Evolutionary conservation across 2,329 filamentous ascomycete species (phyloP), one percentile per base, ranked within the genome.

Genomic region (Aspergillus carbonarius): DNA sequence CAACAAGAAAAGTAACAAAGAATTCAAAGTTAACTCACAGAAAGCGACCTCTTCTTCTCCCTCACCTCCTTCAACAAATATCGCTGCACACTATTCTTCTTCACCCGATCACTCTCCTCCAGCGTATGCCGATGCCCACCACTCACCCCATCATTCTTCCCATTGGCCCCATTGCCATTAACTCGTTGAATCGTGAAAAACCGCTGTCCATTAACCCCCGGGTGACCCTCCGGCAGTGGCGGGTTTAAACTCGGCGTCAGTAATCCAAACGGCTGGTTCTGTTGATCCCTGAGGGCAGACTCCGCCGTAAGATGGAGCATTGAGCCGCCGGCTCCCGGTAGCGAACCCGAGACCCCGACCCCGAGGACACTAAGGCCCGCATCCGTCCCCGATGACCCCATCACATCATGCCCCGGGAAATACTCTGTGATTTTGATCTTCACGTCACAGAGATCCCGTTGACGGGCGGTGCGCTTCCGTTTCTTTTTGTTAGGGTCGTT

Each of bases 341-440:
- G 58, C 30, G 66, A 59, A 32, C 63, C 69, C 47, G 62, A 5
- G 20, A 58, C 60, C 66, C 64, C 44, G 70, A 66, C 48, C 68
- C 72, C 51, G 70, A 42, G 39, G 18, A 68, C 10, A 67, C 68
- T 40, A 70, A 60, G 62, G 37, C 52, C 57, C 8, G 35, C 27
- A 17, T 54, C 52, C 7, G 15, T 27, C 17, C 30, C 40, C 12
- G 8, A 13, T 9, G 13, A 34, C 5, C 52, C 71, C 18, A 71
- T 63, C 0, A 71, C 77, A 37, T 82, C 46, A 13, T 58, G 62
- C 1, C 63, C 84, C 9, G 88, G 84, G 55, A 89, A 88, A 75
- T 90, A 91, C 73, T 93, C 90, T 2, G 89, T 92, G 60, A 93
- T 91, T 73, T 92, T 93, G 72, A 93, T 92, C 76, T 93, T 93